Evolutionary conservation across 2,329 filamentous ascomycete species (phyloP), one percentile per base, ranked within the genome.

Genomic region (Zymoseptoria pseudotritici): DNA sequence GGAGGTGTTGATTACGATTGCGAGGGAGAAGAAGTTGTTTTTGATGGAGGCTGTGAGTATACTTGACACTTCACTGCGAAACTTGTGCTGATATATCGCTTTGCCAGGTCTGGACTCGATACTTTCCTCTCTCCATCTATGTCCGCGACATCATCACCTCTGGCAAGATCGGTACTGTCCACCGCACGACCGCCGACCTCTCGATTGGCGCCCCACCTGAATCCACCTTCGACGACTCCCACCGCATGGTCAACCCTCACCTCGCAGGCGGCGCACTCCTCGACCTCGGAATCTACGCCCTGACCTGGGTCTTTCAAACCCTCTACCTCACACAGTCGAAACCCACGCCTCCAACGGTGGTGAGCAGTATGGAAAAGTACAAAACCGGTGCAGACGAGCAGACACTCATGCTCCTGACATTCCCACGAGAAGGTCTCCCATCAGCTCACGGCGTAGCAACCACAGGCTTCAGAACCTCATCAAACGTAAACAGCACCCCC

Each of bases 231-330:
- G 78, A 81, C 50, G 82, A 86, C 68, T 77, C 81, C 55, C 80
- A 91, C 77, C 86, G 91, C 57, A 91, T 96, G 85, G 83, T 96
- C 63, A 95, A 95, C 75, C 81, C 82, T 20, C 87, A 92, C 69
- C 81, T 96, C 52, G 91, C 91, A 0, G 91, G 91, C 29, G 91
- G 91, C 57, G 88, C 87, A 1, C 78, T 95, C 58, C 82, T 96
- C 55, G 91, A 96, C 74, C 79, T 96, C 59, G 91, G 91, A 62
- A 88, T 96, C 74, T 96, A 96, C 78, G 85, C 89, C 53, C 77
- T 96, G 63, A 95, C 90, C 31, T 96, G 91, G 91, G 83, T 94
- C 6, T 95, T 93, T 81, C 90, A 96, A 76, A 88, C 87, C 52
- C 82, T 96, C 26, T 96, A 96, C 76, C 89, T 91, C 73, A 84